A percentile compares a stretch with the other conserved stretches of the same genome.
phyloP scores from a whole-genome alignment of 768 basidiomycete genomes.

The Dictyophora rubrovolvata region DNA sequence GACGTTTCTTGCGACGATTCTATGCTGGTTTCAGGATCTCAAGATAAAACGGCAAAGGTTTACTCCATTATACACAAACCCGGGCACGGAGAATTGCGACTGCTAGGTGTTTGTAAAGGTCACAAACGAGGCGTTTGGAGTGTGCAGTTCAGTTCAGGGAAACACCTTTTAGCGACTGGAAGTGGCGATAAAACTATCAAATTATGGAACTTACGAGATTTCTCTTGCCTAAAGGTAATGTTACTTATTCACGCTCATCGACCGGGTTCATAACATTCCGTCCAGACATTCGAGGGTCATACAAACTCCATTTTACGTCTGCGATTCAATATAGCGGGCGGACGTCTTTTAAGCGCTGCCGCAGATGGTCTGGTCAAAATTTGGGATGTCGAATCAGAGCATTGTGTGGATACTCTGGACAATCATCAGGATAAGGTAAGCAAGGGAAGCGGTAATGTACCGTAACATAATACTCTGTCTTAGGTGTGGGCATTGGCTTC shows the following conservation, averaged over 20 bases:
- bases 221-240: conserved; percentile 62
- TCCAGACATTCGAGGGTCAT: conserved; percentile 93
- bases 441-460: neutral
- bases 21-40: conserved; percentile 86
- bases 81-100: conserved; percentile 58
- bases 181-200: conserved; percentile 94
- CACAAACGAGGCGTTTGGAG: conserved; percentile 97
- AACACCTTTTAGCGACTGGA: conserved; percentile 81
- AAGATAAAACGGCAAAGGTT: conserved; percentile 90
- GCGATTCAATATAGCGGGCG: conserved; percentile 74
- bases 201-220: conserved; percentile 91
- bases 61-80: conserved; percentile 62
- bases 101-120: conserved; percentile 84
- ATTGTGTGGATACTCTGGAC: conserved; percentile 82
- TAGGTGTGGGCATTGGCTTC: conserved; percentile 96
- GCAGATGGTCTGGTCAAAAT: conserved; percentile 94
- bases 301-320: conserved; percentile 93
- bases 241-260: conserved; percentile 3
- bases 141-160: conserved; percentile 77
- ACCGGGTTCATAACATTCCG: neutral
- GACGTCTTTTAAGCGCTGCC: conserved; percentile 82
- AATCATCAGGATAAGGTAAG: conserved; percentile 95
- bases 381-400: conserved; percentile 86
- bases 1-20: conserved; percentile 87
- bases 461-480: neutral